phyloP scores from a whole-genome alignment of 2,329 filamentous ascomycete species.

The Neophaeococcomyces aloes region DNA sequence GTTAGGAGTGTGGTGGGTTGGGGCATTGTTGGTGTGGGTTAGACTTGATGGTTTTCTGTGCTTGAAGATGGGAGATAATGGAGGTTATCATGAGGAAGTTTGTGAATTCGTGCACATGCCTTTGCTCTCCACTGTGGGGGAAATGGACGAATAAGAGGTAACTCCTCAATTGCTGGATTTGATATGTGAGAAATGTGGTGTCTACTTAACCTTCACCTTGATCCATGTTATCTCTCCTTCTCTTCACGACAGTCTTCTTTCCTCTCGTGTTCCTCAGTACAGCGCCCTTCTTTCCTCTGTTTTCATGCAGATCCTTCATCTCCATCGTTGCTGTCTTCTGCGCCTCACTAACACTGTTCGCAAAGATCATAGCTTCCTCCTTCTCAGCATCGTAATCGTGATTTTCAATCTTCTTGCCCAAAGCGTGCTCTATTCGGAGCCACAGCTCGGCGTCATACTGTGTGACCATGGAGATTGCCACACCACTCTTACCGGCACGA shows the following conservation, averaged over 20 bases:
- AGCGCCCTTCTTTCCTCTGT: conserved; percentile 27
- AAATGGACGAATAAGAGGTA: neutral
- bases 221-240: conserved; percentile 58
- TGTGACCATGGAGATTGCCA: conserved; percentile 69
- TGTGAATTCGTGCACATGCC: neutral
- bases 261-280: conserved; percentile 42
- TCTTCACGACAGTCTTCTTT: conserved; percentile 31
- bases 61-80: neutral
- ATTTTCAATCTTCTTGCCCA: conserved; percentile 59
- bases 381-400: conserved; percentile 56
- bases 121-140: neutral
- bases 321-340: conserved; percentile 66
- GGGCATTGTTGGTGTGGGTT: too few species aligned
- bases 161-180: neutral
- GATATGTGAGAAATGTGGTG: too few species aligned
- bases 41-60: neutral
- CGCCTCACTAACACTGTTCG: conserved; percentile 66
- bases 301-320: conserved; percentile 71
- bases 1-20: conserved; percentile 14
- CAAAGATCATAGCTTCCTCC: conserved; percentile 76
- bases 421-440: conserved; percentile 67
- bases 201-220: conserved; percentile 54
- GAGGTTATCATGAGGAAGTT: neutral
- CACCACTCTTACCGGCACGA: conserved; percentile 71
- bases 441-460: conserved; percentile 81